These are phyloP conservation scores for Bothriochloa decipiens DNA, from an alignment of 176 grass and related monocot genomes.

Conservation along the genomic window DNA sequence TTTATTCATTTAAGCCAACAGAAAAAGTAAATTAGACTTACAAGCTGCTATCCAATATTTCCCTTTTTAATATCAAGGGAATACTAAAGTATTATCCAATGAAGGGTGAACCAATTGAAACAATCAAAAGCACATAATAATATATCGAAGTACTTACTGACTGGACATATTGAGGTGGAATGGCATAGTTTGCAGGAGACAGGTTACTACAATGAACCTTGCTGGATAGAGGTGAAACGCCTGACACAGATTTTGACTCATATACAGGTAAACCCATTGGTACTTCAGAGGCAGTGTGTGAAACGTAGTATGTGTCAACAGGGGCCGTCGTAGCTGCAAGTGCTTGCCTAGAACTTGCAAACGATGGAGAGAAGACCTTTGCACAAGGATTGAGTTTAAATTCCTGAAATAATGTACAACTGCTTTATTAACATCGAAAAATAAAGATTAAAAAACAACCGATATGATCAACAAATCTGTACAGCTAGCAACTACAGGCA, in stretches of 20 bases:
- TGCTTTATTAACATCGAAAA: neutral
- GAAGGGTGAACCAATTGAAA: constrained; percentile 14
- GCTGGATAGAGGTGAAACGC: constrained; percentile 54
- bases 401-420: constrained; percentile 62
- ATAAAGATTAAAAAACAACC: neutral
- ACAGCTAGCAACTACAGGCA: neutral
- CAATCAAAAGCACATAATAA: constrained; percentile 25
- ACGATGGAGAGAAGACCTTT: constrained; percentile 81
- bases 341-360: constrained; percentile 58
- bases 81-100: constrained; percentile 25
- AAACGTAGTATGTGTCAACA: constrained; percentile 55
- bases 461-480: constrained; percentile 17
- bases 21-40: neutral
- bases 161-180: constrained; percentile 57
- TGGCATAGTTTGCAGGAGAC: constrained; percentile 53
- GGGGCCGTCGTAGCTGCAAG: constrained; percentile 45
- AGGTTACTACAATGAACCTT: constrained; percentile 78
- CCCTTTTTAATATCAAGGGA: constrained; percentile 5
- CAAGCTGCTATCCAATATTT: neutral
- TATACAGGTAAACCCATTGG: constrained; percentile 58
- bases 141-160: constrained; percentile 51
- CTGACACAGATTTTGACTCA: constrained; percentile 57
- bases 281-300: constrained; percentile 46
- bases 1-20: too few species aligned
- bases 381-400: constrained; percentile 93